A percentile compares a stretch with the other conserved stretches of the same genome.
Conservation (phyloP, 805 yeast species). For the Spathaspora hagerdaliae region DNA sequence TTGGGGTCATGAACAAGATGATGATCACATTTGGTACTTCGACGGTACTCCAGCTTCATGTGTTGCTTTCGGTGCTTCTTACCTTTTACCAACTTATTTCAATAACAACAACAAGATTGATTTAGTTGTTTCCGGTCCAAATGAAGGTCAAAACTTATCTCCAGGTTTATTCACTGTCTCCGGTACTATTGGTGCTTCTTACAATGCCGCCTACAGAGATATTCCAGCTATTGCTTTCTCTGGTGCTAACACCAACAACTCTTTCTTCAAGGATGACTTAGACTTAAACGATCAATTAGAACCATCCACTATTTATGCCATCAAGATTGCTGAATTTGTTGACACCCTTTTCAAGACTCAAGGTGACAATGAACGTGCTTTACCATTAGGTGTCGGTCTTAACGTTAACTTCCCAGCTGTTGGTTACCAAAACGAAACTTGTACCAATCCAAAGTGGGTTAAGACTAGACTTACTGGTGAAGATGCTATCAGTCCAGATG, state of each 20-base stretch:
- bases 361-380: slow-evolving; percentile 31
- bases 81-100: slow-evolving; percentile 43
- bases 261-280: slow-evolving; percentile 44
- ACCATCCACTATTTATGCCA: slow-evolving; percentile 44
- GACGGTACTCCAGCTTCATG: slow-evolving; percentile 54
- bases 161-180: slow-evolving; percentile 38
- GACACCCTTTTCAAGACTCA: slow-evolving; percentile 31
- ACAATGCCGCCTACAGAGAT: slow-evolving; percentile 45
- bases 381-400: slow-evolving; percentile 44
- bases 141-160: slow-evolving; percentile 48
- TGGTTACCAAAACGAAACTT: slow-evolving; percentile 35
- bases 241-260: slow-evolving; percentile 47
- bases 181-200: slow-evolving; percentile 52
- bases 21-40: slow-evolving; percentile 48
- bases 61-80: slow-evolving; percentile 46
- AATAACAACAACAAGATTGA: slow-evolving; percentile 38
- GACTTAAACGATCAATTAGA: slow-evolving; percentile 34
- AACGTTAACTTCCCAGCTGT: slow-evolving; percentile 49
- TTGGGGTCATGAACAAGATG: slow-evolving; percentile 47
- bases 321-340: slow-evolving; percentile 36
- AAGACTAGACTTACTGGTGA: slow-evolving; percentile 46
- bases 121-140: slow-evolving; percentile 50
- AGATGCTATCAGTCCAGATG: slow-evolving; percentile 24
- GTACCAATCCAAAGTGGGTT: slow-evolving; percentile 40
- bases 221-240: slow-evolving; percentile 49